These are phyloP conservation scores for Cladosporium colombiae DNA, from an alignment of 2,329 filamentous ascomycete genomes.

Conservation along the genomic window DNA sequence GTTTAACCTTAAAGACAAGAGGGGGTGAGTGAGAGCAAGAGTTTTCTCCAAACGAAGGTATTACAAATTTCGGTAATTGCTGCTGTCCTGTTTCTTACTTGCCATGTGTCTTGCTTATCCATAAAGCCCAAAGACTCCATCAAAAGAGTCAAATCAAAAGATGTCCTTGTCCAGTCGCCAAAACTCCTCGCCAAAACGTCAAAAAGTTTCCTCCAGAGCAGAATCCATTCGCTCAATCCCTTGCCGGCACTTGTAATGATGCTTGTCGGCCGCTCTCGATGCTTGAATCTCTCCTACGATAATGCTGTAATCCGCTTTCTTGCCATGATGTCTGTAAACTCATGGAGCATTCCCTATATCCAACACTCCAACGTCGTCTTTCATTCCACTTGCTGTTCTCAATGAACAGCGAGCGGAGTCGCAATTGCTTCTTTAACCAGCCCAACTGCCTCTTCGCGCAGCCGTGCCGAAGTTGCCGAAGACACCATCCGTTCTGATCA, in stretches of 20 bases:
- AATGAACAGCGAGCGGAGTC: not conserved
- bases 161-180: slow-evolving; percentile 3
- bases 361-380: not conserved
- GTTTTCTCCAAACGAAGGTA: not conserved
- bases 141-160: not conserved
- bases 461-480: slow-evolving; percentile 45
- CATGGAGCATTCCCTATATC: not conserved
- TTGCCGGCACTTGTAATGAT: not conserved
- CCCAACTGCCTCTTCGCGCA: slow-evolving; percentile 53
- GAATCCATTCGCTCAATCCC: not conserved
- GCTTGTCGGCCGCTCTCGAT: not conserved
- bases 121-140: not conserved
- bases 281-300: not conserved
- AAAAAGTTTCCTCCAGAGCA: not conserved
- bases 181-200: slow-evolving; percentile 14
- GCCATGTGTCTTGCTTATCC: not conserved
- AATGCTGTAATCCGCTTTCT: not conserved
- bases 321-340: not conserved
- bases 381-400: not conserved
- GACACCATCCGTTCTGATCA: slow-evolving; percentile 45
- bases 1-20: not conserved
- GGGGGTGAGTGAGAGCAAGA: not conserved
- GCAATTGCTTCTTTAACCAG: not conserved
- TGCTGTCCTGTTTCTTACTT: not conserved
- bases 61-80: slow-evolving; percentile 1